phyloP scores from a whole-genome alignment of 78 protist species.

The Pigoraptor vietnamica region DNA sequence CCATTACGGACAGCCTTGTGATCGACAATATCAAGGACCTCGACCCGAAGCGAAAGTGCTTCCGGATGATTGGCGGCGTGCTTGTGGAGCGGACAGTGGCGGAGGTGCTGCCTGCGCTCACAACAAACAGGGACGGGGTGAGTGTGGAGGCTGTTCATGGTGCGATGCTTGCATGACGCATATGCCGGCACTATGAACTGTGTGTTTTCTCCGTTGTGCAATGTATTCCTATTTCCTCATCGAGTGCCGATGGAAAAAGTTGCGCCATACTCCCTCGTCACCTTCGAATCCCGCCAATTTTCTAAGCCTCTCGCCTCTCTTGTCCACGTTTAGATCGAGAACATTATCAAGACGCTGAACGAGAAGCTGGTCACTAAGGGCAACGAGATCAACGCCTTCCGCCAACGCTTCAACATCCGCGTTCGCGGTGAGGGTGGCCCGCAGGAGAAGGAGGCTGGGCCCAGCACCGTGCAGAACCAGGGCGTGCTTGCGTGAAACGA shows the following conservation, averaged over 20 bases:
- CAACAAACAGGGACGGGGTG: neutral
- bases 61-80: slow-evolving; percentile 43
- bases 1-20: slow-evolving; percentile 5
- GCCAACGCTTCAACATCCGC: slow-evolving; percentile 5
- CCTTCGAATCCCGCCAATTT: too few relatives aligned
- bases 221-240: neutral
- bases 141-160: neutral
- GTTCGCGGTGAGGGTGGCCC: slow-evolving; percentile 3
- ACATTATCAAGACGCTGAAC: neutral
- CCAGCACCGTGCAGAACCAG: neutral
- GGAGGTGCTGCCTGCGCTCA: slow-evolving; percentile 37
- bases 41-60: slow-evolving; percentile 27
- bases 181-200: slow-evolving; percentile 10
- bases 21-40: neutral
- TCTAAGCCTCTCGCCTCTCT: too few relatives aligned
- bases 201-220: neutral
- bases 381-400: slow-evolving; percentile 3
- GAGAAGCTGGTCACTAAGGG: slow-evolving; percentile 15
- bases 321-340: neutral
- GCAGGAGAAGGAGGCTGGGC: neutral
- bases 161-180: neutral
- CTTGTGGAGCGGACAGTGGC: slow-evolving; percentile 45
- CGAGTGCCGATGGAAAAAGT: too few relatives aligned
- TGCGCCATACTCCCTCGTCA: too few relatives aligned
- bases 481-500: neutral